These are phyloP conservation scores for Flaveria bidentis DNA, from an alignment of 129 eudicot genomes.

Conservation along the genomic window DNA sequence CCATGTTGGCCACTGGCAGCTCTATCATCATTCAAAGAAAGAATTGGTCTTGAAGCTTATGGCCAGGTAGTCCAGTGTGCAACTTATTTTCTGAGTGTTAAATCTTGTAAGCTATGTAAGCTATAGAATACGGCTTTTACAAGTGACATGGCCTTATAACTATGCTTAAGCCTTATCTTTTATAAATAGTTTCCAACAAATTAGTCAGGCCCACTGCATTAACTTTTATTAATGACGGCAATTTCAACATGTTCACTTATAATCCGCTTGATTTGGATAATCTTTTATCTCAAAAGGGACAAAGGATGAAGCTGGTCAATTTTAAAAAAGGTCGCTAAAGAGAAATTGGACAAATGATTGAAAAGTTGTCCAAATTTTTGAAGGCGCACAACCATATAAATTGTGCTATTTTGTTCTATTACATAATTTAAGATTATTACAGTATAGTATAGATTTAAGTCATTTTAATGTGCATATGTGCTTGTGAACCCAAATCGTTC, in stretches of 20 bases:
- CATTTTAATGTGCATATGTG: background rate
- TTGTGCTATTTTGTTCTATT: no score
- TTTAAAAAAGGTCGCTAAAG: background rate
- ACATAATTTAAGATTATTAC: no score
- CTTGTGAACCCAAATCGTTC: background rate
- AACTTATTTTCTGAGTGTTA: background rate
- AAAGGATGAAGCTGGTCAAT: background rate
- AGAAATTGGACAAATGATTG: background rate
- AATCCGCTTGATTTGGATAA: background rate
- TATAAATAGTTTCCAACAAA: background rate
- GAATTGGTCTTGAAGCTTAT: constrained; percentile 78
- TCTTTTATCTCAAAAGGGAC: background rate
- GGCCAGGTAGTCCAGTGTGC: constrained; percentile 55
- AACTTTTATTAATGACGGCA: background rate
- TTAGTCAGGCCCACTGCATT: background rate
- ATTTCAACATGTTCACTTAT: background rate
- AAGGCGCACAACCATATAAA: background rate
- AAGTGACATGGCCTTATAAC: background rate
- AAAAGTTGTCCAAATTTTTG: background rate
- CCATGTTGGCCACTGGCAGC: constrained; percentile 85
- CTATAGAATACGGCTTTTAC: background rate
- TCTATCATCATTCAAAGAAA: constrained; percentile 71
- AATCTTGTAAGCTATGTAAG: background rate
- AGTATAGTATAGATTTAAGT: background rate
- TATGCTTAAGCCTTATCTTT: background rate